Evolutionary conservation across 2,329 filamentous ascomycete genomes (phyloP).

Genomic region (Periconia digitata): DNA sequence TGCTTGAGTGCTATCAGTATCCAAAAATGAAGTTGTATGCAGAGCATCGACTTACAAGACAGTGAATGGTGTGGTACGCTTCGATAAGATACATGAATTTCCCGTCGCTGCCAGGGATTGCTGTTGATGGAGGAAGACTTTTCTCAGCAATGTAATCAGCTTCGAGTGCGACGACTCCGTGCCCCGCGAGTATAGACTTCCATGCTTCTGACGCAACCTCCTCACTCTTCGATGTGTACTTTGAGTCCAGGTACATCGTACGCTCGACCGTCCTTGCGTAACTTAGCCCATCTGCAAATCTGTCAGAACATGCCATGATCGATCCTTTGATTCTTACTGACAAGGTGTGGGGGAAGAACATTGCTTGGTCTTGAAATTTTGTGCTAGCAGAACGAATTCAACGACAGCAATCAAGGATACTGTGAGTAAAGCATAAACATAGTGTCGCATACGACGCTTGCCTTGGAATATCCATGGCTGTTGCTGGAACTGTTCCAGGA

Average conservation of each 20-base stretch:
- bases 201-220: constrained; percentile 4
- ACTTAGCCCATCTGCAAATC: not conserved
- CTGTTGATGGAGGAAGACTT: not conserved
- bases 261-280: not conserved
- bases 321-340: too few species aligned
- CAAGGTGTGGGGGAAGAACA: too few species aligned
- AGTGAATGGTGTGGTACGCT: constrained; percentile 12
- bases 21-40: too few species aligned
- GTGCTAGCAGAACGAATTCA: too few species aligned
- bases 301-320: too few species aligned
- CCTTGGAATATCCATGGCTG: too few species aligned
- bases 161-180: constrained; percentile 6
- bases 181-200: constrained; percentile 5
- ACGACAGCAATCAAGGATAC: too few species aligned
- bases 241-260: constrained; percentile 5
- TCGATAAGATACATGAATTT: constrained; percentile 10
- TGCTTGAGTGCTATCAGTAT: not conserved
- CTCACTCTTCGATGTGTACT: constrained; percentile 6
- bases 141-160: constrained; percentile 2
- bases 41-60: not conserved
- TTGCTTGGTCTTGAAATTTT: too few species aligned
- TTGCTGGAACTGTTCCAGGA: too few species aligned
- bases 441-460: too few species aligned
- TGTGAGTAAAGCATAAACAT: too few species aligned
- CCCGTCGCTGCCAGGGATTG: constrained; percentile 1